These are phyloP conservation scores for Nadsonia fulvescens DNA, from an alignment of 805 yeast species.

Conservation along the genomic window DNA sequence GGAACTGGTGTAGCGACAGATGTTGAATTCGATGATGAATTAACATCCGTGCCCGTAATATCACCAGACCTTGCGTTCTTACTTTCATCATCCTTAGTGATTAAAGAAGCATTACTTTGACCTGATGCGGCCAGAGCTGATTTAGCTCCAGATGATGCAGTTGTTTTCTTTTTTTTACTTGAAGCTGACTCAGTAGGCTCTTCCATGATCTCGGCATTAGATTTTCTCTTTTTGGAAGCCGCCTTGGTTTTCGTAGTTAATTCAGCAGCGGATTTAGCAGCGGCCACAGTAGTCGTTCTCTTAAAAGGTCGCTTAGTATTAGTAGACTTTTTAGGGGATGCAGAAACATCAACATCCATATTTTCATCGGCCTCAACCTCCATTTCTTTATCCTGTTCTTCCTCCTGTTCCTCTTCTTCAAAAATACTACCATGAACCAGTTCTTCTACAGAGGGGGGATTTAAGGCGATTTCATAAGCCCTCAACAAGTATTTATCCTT, in stretches of 20 bases:
- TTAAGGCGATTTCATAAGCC: constrained; percentile 38
- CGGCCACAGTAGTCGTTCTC: constrained; percentile 1
- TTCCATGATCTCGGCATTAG: too few relatives aligned
- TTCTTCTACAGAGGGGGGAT: constrained; percentile 31
- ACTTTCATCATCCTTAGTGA: too few relatives aligned
- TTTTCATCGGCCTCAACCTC: not conserved
- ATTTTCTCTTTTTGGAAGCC: not conserved
- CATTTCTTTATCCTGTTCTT: constrained; percentile 4
- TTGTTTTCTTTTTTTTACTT: too few relatives aligned
- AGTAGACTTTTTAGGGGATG: constrained; percentile 1
- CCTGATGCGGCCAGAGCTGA: too few relatives aligned
- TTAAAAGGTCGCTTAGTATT: constrained; percentile 1
- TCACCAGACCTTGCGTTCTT: too few relatives aligned
- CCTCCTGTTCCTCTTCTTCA: constrained; percentile 14
- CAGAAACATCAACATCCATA: not conserved
- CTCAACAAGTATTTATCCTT: constrained; percentile 26
- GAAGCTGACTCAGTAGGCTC: too few relatives aligned
- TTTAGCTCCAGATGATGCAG: too few relatives aligned
- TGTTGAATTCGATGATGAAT: constrained; percentile 5
- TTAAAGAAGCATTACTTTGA: too few relatives aligned
- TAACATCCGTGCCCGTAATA: too few relatives aligned
- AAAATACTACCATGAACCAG: constrained; percentile 24
- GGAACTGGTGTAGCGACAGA: constrained; percentile 5
- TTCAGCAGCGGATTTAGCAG: constrained; percentile 1
- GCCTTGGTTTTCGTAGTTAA: not conserved